Conservation (phyloP, 2,329 filamentous ascomycete species). For the Alternaria gansuensis region DNA sequence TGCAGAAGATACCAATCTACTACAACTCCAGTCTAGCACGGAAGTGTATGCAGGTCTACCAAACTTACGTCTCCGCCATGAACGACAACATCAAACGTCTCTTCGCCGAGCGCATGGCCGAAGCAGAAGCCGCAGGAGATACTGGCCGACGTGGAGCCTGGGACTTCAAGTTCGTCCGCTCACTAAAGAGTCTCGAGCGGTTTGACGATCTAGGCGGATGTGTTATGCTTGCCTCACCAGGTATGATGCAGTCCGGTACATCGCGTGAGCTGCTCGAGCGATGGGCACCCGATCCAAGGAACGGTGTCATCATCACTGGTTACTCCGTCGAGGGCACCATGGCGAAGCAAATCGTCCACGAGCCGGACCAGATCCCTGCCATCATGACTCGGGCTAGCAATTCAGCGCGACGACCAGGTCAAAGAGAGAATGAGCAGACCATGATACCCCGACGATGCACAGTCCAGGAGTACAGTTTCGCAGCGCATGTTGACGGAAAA, state of each 20-base stretch:
- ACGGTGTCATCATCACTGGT: conserved; percentile 97
- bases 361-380: conserved; percentile 92
- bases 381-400: conserved; percentile 73
- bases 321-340: conserved; percentile 99
- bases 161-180: conserved; percentile 96
- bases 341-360: conserved; percentile 94
- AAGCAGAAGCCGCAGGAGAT: conserved; percentile 83
- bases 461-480: conserved; percentile 93
- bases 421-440: conserved; percentile 79
- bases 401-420: conserved; percentile 68
- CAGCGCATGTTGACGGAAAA: conserved; percentile 93
- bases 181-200: conserved; percentile 88
- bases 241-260: conserved; percentile 98
- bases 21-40: conserved; percentile 94
- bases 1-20: conserved; percentile 92
- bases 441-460: conserved; percentile 94
- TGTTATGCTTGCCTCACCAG: conserved; percentile 95
- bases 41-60: conserved; percentile 98
- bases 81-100: conserved; percentile 98
- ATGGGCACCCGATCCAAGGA: conserved; percentile 95
- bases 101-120: conserved; percentile 91
- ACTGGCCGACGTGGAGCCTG: conserved; percentile 82
- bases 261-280: conserved; percentile 90
- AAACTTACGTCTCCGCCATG: conserved; percentile 98
- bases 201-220: conserved; percentile 96